Percentiles rank a stretch among this genome's conserved stretches.
phyloP scores from a whole-genome alignment of 495 filamentous ascomycete genomes.

The Trichoderma erinaceum region DNA sequence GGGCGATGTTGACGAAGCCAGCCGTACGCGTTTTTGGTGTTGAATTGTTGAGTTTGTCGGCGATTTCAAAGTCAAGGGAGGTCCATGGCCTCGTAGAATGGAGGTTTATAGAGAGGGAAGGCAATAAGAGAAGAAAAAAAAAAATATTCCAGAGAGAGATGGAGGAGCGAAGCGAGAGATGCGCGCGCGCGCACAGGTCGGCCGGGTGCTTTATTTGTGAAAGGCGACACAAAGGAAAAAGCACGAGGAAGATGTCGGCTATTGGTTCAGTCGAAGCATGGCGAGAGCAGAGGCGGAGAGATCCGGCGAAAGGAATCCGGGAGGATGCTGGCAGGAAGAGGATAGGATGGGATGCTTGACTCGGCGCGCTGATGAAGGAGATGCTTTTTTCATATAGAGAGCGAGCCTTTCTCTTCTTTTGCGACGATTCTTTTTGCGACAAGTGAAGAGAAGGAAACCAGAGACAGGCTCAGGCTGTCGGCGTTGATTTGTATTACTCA shows the following conservation, averaged over 20 bases:
- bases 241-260: not conserved
- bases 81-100: constrained; percentile 1
- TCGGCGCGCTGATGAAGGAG: not conserved
- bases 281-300: not conserved
- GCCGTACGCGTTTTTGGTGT: not conserved
- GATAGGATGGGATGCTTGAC: not conserved
- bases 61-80: not conserved
- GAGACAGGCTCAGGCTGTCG: not conserved
- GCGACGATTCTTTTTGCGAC: not conserved
- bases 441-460: not conserved
- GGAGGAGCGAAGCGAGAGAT: not conserved
- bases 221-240: constrained; percentile 6
- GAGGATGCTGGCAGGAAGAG: not conserved
- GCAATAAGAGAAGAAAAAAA: not conserved
- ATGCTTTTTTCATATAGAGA: not conserved
- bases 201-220: not conserved
- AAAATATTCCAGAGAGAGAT: not conserved
- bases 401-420: not conserved
- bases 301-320: constrained; percentile 2
- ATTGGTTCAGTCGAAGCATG: constrained; percentile 3
- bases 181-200: not conserved
- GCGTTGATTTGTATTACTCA: not conserved
- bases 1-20: not conserved
- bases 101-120: too few species aligned
- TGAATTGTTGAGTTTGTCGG: not conserved